These are phyloP conservation scores for Pythium monospermum DNA, from an alignment of 352 stramenopile species.

Conservation along the genomic window DNA sequence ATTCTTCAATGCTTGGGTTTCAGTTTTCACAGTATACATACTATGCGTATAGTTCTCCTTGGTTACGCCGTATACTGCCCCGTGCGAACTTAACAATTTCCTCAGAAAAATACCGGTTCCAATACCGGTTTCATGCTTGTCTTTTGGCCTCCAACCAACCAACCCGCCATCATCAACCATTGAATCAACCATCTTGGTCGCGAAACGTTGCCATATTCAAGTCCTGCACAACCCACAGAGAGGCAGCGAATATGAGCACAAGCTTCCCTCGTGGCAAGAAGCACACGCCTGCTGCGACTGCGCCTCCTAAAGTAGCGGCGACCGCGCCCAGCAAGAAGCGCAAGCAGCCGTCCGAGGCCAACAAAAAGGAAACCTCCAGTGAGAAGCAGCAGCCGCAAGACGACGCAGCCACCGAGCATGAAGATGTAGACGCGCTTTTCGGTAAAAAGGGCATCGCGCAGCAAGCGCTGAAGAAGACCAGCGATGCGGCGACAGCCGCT, in stretches of 20 bases:
- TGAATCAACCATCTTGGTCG: not conserved
- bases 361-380: not conserved
- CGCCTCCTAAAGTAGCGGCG: slow-evolving; percentile 15
- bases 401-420: slow-evolving; percentile 18
- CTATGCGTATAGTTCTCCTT: not conserved
- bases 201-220: slow-evolving; percentile 13
- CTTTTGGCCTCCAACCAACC: slow-evolving; percentile 10
- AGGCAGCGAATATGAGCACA: too few relatives aligned
- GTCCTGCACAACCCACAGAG: not conserved
- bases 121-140: not conserved
- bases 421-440: slow-evolving; percentile 62
- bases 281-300: slow-evolving; percentile 19
- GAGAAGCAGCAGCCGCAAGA: slow-evolving; percentile 6
- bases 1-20: too few relatives aligned
- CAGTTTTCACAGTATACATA: too few relatives aligned
- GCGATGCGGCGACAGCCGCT: slow-evolving; percentile 21
- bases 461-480: slow-evolving; percentile 16
- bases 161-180: not conserved
- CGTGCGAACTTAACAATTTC: too few relatives aligned
- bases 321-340: slow-evolving; percentile 33
- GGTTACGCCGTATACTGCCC: too few relatives aligned
- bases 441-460: slow-evolving; percentile 62
- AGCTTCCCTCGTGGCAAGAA: slow-evolving; percentile 78
- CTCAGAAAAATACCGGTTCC: too few relatives aligned
- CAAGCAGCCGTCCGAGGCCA: slow-evolving; percentile 28